Percentiles rank a stretch among this genome's conserved stretches.
These are phyloP conservation scores for Hymenoscyphus fraxineus DNA, from an alignment of 2,329 filamentous ascomycete species.

Conservation along the genomic window DNA sequence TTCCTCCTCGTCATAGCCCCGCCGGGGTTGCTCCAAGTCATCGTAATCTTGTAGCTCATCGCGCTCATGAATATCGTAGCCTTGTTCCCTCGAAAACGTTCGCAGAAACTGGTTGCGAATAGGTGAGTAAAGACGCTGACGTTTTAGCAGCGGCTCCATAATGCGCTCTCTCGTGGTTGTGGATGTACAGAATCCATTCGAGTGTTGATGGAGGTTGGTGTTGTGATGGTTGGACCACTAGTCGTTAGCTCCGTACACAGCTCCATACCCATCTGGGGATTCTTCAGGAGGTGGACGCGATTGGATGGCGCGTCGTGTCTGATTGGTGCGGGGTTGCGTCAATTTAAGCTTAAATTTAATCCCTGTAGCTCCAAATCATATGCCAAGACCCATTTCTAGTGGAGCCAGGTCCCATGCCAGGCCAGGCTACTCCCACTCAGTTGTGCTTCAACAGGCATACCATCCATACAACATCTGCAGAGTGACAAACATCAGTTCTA, in stretches of 20 bases:
- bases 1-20: constrained; percentile 12
- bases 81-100: constrained; percentile 19
- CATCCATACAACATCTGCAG: background rate
- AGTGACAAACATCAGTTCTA: background rate
- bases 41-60: constrained; percentile 8
- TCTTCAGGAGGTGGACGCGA: background rate
- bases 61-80: constrained; percentile 16
- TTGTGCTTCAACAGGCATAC: too few relatives aligned
- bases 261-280: background rate
- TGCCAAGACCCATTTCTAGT: background rate
- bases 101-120: constrained; percentile 17
- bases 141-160: constrained; percentile 61
- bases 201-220: background rate
- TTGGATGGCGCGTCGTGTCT: background rate
- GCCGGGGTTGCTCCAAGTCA: constrained; percentile 7
- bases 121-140: constrained; percentile 50
- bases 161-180: constrained; percentile 6
- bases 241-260: background rate
- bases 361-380: background rate
- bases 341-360: constrained; percentile 9
- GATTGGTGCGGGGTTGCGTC: constrained; percentile 9
- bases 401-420: background rate
- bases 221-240: background rate
- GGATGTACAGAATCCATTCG: background rate
- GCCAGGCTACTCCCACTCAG: too few relatives aligned